Evolutionary conservation across 495 filamentous ascomycete species (phyloP), one percentile per base, ranked within the genome.

Genomic region (Rusavskia elegans): DNA sequence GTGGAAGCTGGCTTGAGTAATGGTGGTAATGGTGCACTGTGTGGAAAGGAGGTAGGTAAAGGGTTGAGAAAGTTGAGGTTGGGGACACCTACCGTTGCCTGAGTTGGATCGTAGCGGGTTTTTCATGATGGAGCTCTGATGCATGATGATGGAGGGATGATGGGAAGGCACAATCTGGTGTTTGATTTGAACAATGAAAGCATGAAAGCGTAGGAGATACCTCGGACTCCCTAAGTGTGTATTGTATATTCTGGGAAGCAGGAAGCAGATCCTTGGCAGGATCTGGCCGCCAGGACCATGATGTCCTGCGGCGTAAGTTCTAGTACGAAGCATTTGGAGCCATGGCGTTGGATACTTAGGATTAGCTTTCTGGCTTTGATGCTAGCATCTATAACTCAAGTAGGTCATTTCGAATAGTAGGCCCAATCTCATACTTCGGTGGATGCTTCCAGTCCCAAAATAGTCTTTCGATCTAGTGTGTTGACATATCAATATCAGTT

Each of bases 1-100:
- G 68, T 81, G 25, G 87, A 92, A 61, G 70, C 70, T 21, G 69
- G 67, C 14, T 58, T 66, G 2, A 66, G 68, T 21, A 57, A 57
- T 10, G 64, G 57, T 2, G 65, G 68, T 11, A 68, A 74, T 10
- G 69, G 58, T 3, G 60, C 55, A 0, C 48, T 57, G 3, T 62
- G 66, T 45, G 63, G 64, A 11, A 61, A 58, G 51, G 68, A 66
- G 30, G 64, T 63, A 9, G 61, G 65, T 14, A 52, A 59, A 21
- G 57, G 65, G 1, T 48, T 70, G 21, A 57, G 66, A 37, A 61
- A 57, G 49, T 36, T 68, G 42, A 57, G 67, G 21, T 63, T 62
- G 56, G 49, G 53, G 19, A 58, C 48, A 10, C 19, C 35, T n/a
- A 56, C 46, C 20, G 56, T 58, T 7, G 27, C 40, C 9, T 53